phyloP scores from a whole-genome alignment of 495 filamentous ascomycete species.

The Elasticomyces elasticus region DNA sequence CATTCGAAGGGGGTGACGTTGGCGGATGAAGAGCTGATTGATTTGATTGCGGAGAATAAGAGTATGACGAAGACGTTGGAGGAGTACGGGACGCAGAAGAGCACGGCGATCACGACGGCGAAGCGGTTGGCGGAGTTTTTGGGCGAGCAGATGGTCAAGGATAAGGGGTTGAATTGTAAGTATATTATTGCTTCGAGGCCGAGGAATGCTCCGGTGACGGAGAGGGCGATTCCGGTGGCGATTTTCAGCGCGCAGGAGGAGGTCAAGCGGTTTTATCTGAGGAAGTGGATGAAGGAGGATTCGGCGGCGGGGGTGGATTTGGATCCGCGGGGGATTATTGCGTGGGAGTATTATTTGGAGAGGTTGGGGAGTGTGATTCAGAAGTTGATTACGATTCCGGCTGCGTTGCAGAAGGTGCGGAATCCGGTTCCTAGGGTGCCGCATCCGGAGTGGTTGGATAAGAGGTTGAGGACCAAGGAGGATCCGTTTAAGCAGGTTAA shows the following conservation, averaged over 20 bases:
- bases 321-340: constrained; percentile 78
- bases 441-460: constrained; percentile 94
- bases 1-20: constrained; percentile 76
- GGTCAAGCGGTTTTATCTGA: constrained; percentile 78
- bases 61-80: constrained; percentile 95
- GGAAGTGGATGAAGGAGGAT: constrained; percentile 93
- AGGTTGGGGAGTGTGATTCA: constrained; percentile 93
- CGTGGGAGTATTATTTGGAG: constrained; percentile 95
- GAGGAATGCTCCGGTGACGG: constrained; percentile 82
- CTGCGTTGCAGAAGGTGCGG: constrained; percentile 83
- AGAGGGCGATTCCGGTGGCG: constrained; percentile 85
- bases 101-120: constrained; percentile 96
- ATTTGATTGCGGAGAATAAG: constrained; percentile 96
- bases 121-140: constrained; percentile 90
- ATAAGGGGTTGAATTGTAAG: constrained; percentile 98
- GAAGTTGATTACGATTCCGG: constrained; percentile 97
- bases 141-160: constrained; percentile 97
- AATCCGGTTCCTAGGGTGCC: constrained; percentile 90
- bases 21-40: constrained; percentile 92
- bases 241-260: constrained; percentile 91
- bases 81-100: constrained; percentile 92
- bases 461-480: constrained; percentile 86
- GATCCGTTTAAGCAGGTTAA: constrained; percentile 98
- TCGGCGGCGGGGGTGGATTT: constrained; percentile 71
- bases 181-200: constrained; percentile 92